phyloP scores from a whole-genome alignment of 2,329 filamentous ascomycete species.

The Botrytis galanthina region DNA sequence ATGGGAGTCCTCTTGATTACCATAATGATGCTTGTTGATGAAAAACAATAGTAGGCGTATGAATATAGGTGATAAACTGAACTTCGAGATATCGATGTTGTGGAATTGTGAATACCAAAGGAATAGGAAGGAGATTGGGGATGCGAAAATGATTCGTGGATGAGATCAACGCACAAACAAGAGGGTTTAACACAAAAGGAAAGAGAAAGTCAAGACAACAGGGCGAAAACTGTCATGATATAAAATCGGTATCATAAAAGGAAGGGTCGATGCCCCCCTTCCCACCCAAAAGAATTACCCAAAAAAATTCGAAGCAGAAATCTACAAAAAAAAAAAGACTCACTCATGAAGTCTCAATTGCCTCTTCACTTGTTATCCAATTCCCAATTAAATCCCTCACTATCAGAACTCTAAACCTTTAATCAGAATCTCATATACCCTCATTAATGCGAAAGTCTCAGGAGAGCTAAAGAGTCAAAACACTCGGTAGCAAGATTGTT shows the following conservation, averaged over 20 bases:
- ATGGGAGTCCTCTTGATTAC: rapidly evolving
- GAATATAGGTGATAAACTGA: not conserved
- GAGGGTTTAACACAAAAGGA: not conserved
- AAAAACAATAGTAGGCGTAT: not conserved
- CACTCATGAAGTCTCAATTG: not conserved
- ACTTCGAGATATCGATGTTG: not conserved
- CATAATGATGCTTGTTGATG: not conserved
- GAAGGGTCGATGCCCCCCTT: not conserved
- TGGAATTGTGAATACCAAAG: not conserved
- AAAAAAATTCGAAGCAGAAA: not conserved
- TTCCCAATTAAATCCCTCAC: not conserved
- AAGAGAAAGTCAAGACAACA: not conserved
- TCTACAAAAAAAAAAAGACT: not conserved
- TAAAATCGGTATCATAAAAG: not conserved
- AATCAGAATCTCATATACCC: not conserved
- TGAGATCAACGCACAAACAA: no score
- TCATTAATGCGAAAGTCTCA: not conserved
- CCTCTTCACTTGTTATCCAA: not conserved
- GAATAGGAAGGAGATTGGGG: no score
- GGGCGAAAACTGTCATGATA: not conserved
- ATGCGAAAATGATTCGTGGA: not conserved
- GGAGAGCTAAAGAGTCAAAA: not conserved
- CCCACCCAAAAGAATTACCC: no score
- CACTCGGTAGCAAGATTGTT: not conserved
- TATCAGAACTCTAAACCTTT: not conserved